Base-by-base conservation (phyloP, 306 rosid species). In the Delonix regia region DNA sequence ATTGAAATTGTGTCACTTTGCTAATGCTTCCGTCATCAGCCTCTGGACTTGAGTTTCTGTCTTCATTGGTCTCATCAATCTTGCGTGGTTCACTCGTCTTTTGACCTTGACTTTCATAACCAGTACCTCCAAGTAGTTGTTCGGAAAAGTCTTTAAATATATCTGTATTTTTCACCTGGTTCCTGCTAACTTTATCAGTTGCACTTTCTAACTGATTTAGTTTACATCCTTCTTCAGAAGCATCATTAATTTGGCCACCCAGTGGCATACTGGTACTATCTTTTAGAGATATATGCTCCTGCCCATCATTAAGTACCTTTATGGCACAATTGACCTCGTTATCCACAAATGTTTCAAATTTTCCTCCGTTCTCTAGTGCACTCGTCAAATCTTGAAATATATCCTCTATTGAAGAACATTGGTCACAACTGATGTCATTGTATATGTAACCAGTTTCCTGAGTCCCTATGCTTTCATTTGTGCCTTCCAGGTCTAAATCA, bases 401-500 rank as follows among this genome's bases (percentile, higher is more conserved):
- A 67, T 87, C 81, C 52, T 80, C 87, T 3, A 73, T 41, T 59
- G 49, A 34, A 38, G 86, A 83, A 75, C 79, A 55, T 77, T 74
- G 89, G 73, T 83, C 85, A 59, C 69, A 77, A 24, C 49, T 75
- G 62, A 47, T 8, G 59, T 79, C 81, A 27, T 73, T 52, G 0
- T 73, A 44, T 24, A 63, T 66, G 41, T 74, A 53, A 30, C 52
- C 80, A 25, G 62, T 74, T 76, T 84, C 93, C 48, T 81, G 83
- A 80, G 78, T 61, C 56, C 70, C 80, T 3, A 39, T 67, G 69
- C 67, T 57, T 47, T 73, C 81, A 73, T 14, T 53, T 24, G 51
- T 22, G 53, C 21, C 52, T 72, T 81, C 84, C 73, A 51, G 64
- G 49, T 80, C 85, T 24, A 63, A 79, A 33, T 21, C 64, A 13